phyloP scores from a whole-genome alignment of 176 grass and related monocot species.

The Dendrocalamus sinicus region DNA sequence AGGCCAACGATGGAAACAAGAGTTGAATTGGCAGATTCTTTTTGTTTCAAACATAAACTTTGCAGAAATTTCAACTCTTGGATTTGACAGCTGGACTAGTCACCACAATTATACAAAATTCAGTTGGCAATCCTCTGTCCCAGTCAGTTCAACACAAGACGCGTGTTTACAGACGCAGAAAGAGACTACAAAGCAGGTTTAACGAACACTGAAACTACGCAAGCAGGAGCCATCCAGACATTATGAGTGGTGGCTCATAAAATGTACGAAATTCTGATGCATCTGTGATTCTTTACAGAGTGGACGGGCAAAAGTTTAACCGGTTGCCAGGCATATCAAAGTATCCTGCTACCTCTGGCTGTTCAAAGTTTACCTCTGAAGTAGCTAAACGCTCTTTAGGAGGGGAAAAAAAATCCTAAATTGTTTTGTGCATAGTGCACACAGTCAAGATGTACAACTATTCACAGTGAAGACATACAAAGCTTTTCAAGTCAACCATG shows the following conservation, averaged over 20 bases:
- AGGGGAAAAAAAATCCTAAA: neutral
- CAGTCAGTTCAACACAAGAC: neutral
- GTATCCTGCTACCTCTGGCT: conserved; percentile 16
- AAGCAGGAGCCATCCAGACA: neutral
- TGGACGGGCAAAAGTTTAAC: conserved; percentile 31
- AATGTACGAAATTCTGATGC: conserved; percentile 33
- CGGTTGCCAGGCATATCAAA: neutral
- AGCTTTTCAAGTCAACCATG: conserved; percentile 27
- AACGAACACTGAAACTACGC: neutral
- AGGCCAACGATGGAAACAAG: neutral
- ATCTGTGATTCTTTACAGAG: conserved; percentile 35
- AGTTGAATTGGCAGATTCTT: neutral
- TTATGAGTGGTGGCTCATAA: neutral
- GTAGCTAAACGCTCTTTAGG: conserved; percentile 7
- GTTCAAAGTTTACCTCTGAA: conserved; percentile 27
- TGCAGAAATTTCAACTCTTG: neutral
- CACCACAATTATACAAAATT: neutral
- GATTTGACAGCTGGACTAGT: neutral
- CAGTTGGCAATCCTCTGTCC: conserved; percentile 1
- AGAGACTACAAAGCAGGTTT: neutral
- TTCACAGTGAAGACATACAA: conserved; percentile 48
- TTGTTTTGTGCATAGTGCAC: conserved; percentile 28
- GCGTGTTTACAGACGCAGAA: neutral
- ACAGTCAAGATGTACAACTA: conserved; percentile 48
- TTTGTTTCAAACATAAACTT: neutral